Evolutionary conservation across 2,329 filamentous ascomycete species (phyloP).

Genomic region (Pseudocercospora ulei): DNA sequence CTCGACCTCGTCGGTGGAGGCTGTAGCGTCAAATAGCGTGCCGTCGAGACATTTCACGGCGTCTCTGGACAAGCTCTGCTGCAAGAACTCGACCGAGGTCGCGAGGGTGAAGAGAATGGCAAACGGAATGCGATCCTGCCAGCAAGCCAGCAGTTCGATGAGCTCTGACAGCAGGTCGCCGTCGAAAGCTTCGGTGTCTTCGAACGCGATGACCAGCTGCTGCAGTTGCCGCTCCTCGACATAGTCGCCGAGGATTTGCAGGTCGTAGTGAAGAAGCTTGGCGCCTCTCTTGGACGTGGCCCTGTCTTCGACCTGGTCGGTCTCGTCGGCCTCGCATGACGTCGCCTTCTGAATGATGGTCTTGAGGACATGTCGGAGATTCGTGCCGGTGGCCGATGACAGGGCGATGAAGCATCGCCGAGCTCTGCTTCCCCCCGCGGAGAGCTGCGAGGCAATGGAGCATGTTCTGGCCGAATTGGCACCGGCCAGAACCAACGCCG

Average conservation of each 20-base stretch:
- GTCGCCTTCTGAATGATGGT: slow-evolving; percentile 61
- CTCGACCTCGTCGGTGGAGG: slow-evolving; percentile 61
- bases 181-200: slow-evolving; percentile 77
- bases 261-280: slow-evolving; percentile 67
- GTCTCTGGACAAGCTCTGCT: slow-evolving; percentile 60
- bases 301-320: slow-evolving; percentile 44
- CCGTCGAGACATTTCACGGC: slow-evolving; percentile 59
- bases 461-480: slow-evolving; percentile 69
- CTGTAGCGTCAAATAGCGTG: slow-evolving; percentile 66
- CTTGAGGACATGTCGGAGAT: slow-evolving; percentile 63
- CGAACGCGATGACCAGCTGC: slow-evolving; percentile 61
- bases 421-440: slow-evolving; percentile 34
- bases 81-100: slow-evolving; percentile 70
- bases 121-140: slow-evolving; percentile 67
- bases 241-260: slow-evolving; percentile 58
- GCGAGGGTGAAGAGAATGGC: slow-evolving; percentile 69
- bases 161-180: slow-evolving; percentile 60
- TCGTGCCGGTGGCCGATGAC: slow-evolving; percentile 60
- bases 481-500: slow-evolving; percentile 57
- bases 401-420: slow-evolving; percentile 55
- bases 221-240: slow-evolving; percentile 46
- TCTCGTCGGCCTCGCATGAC: slow-evolving; percentile 39
- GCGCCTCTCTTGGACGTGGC: slow-evolving; percentile 21
- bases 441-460: slow-evolving; percentile 61
- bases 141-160: slow-evolving; percentile 57